Conservation (phyloP, 768 basidiomycete genomes). For the Lyophyllum atratum region DNA sequence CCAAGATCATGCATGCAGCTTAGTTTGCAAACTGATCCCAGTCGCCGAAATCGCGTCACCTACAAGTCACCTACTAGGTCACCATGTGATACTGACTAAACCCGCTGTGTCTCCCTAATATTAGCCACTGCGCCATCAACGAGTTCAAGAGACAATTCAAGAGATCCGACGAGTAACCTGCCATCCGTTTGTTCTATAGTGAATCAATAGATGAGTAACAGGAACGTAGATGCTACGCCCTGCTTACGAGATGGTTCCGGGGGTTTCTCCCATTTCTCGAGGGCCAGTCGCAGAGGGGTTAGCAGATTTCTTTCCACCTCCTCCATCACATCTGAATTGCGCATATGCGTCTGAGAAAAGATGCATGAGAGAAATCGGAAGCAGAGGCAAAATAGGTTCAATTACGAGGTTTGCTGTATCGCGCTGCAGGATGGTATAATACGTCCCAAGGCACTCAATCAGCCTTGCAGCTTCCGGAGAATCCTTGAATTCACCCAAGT, state of each 20-base stretch:
- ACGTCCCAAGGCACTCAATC: constrained; percentile 66
- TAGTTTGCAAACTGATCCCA: too few relatives aligned
- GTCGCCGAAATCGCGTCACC: too few relatives aligned
- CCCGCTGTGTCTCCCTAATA: neutral
- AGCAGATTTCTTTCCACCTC: constrained; percentile 48
- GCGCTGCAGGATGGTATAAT: constrained; percentile 62
- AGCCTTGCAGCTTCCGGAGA: constrained; percentile 63
- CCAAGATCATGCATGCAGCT: too few relatives aligned
- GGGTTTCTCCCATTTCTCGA: constrained; percentile 35
- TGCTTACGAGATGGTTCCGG: constrained; percentile 9
- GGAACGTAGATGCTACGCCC: neutral
- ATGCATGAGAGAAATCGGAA: neutral
- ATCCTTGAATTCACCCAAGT: constrained; percentile 49
- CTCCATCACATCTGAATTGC: constrained; percentile 42
- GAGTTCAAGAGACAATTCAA: constrained; percentile 51
- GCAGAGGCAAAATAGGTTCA: neutral
- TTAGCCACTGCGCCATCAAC: constrained; percentile 38
- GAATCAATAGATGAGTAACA: neutral
- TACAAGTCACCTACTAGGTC: neutral
- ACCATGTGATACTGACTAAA: neutral
- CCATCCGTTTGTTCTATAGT: constrained; percentile 31
- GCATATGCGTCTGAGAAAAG: constrained; percentile 49
- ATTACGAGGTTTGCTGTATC: constrained; percentile 60
- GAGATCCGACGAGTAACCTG: constrained; percentile 41
- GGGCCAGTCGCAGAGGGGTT: constrained; percentile 39